Evolutionary conservation across 164 flowering plant species (phyloP).

Genomic region (Nymphaea colorata): DNA sequence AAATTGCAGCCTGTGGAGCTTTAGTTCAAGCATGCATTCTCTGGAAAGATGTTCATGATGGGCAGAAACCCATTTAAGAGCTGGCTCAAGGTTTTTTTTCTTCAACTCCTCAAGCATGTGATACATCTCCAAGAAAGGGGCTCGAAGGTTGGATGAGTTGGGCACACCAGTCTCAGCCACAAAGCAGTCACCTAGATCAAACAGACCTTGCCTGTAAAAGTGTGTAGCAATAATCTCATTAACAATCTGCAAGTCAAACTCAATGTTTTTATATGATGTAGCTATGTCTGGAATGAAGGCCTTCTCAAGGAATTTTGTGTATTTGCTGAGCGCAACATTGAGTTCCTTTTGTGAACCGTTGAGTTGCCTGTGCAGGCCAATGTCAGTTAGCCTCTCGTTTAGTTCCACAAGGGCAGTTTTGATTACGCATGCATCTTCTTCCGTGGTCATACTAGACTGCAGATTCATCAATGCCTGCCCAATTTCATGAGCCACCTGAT

Average conservation of each 20-base stretch:
- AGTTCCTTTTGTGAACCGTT: constrained; percentile 70
- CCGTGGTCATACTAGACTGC: constrained; percentile 9
- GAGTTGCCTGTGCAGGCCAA: constrained; percentile 38
- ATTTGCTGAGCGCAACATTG: constrained; percentile 50
- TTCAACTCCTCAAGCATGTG: constrained; percentile 58
- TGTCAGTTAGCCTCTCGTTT: constrained; percentile 30
- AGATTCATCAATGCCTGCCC: constrained; percentile 34
- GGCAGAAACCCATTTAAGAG: constrained; percentile 48
- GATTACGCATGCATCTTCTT: constrained; percentile 9
- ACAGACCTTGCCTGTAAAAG: constrained; percentile 63
- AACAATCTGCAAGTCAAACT: constrained; percentile 41
- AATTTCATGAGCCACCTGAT: constrained; percentile 47
- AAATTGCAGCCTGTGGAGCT: constrained; percentile 59
- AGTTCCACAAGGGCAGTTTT: constrained; percentile 37
- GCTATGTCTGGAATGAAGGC: constrained; percentile 64
- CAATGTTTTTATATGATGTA: constrained; percentile 61
- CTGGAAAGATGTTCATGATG: constrained; percentile 39
- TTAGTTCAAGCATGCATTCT: constrained; percentile 52
- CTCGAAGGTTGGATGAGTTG: constrained; percentile 26
- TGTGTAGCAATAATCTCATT: constrained; percentile 66
- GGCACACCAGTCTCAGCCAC: constrained; percentile 42
- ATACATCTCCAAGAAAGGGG: constrained; percentile 52
- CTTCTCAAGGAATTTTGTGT: constrained; percentile 58
- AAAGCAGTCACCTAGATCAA: constrained; percentile 72
- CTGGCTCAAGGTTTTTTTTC: constrained; percentile 52